Evolutionary conservation across 345 rosid genomes (phyloP), one percentile per base, ranked within the genome.

Genomic region (Brassica rapa): DNA sequence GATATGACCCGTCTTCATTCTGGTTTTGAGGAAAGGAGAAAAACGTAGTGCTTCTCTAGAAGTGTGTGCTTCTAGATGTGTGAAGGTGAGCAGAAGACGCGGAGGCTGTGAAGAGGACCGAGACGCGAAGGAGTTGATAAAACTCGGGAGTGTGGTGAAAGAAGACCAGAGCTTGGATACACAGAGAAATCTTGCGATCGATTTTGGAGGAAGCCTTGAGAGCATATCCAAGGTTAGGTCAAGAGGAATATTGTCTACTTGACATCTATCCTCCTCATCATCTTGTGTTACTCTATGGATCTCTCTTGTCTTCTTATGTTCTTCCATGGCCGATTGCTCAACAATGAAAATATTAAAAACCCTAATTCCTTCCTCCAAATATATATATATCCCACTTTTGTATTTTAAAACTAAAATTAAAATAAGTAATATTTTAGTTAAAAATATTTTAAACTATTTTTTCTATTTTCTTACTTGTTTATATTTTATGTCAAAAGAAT

Each of bases 111-210:
- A 6, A 39, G 55, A 37, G 16, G 53, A 37, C 4, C 29, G 55
- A 66, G 55, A 5, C 30, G 4, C 8, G 16, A 66, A 66, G 11
- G 46, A 10, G 15, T 11, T 39, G 10, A 66, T 66, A 12, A 66
- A 37, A 39, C 70, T 39, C 43, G 55, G 70, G 3, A 39, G 55
- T 39, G 3, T 66, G 55, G 2, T 66, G 5, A 66, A 23, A 3
- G 55, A 66, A 66, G 70, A 66, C 19, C 55, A 66, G 9, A 66
- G 30, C 30, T 21, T 39, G 10, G 32, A 66, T 1, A 66, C 70
- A 39, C 32, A 66, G 0, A 6, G 30, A 39, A 0, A 66, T 66
- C 55, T 66, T 51, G 14, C 30, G 4, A 66, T 11, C 5, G 19
- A 66, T 66, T 21, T 66, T 0, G 55, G 5, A 39, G 30, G 55